Evolutionary conservation across 768 basidiomycete species (phyloP).

Genomic region (Russula olivacea): DNA sequence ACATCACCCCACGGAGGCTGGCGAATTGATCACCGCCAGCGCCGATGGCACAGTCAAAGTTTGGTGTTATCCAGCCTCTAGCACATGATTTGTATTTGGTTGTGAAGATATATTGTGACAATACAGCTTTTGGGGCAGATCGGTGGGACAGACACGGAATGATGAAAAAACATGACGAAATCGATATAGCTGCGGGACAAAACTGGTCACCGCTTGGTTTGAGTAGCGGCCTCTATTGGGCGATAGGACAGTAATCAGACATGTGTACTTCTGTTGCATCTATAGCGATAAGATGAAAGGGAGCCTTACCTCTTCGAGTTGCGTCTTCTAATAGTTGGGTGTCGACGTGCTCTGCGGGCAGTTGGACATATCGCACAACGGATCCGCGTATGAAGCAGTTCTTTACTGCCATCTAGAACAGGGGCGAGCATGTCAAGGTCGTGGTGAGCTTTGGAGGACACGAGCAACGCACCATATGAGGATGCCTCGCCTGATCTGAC

Average conservation of each 20-base stretch:
- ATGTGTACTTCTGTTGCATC: background rate
- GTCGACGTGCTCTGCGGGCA: slow-evolving; percentile 89
- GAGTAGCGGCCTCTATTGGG: slow-evolving; percentile 15
- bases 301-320: slow-evolving; percentile 75
- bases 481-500: slow-evolving; percentile 86
- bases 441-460: background rate
- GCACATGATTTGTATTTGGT: slow-evolving; percentile 6
- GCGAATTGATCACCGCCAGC: slow-evolving; percentile 84
- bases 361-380: slow-evolving; percentile 94
- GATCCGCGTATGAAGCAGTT: slow-evolving; percentile 99
- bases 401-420: slow-evolving; percentile 87
- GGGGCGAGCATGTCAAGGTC: background rate
- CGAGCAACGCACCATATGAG: slow-evolving; percentile 73
- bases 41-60: slow-evolving; percentile 90
- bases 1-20: slow-evolving; percentile 74
- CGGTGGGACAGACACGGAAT: background rate
- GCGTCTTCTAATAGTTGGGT: slow-evolving; percentile 95
- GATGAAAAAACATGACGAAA: background rate
- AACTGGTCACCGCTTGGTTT: slow-evolving; percentile 17
- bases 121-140: background rate
- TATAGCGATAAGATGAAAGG: background rate
- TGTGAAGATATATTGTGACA: slow-evolving; percentile 4
- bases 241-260: background rate
- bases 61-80: slow-evolving; percentile 52
- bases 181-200: background rate